Evolutionary conservation across 768 basidiomycete species (phyloP), one percentile per base, ranked within the genome.

Genomic region (Gelatoporia subvermispora): DNA sequence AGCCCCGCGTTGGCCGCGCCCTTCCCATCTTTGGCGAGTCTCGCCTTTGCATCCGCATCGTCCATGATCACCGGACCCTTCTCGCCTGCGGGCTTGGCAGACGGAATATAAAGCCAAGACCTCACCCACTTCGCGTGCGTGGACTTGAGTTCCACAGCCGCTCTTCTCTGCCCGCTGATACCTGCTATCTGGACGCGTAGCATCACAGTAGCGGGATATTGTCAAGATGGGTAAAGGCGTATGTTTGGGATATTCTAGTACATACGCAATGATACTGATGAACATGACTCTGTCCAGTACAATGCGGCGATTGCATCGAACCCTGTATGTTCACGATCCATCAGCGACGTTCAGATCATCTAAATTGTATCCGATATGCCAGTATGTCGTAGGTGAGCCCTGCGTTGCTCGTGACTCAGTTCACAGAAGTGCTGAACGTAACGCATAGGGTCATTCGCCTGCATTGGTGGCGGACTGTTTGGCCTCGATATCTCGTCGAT

Each of bases 401-500:
- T 4, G 15, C 39, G n/a, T 20, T 8, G 23, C 40, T 46, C n/a
- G 31, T 20, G 10, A 11, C 16, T 24, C 25, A 23, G 31, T 28
- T 22, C 13, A n/a, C 13, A 17, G 23, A n/a, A 31, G 5, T 31
- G 13, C 5, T 13, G 28, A 31, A 31, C 28, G 28, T 20, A 8
- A 20, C 24, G 16, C 22, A 3, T 45, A 54, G 53, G 86, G 24
- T 80, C 83, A 16, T 88, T 88, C 66, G 85, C 86, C 65, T 88
- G 86, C 63, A 87, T 88, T 53, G 85, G 86, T 34, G 85, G 85
- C 55, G 83, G 83, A 42, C 76, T 88, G 34, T 88, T 88, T 60
- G 86, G 86, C 63, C 63, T 88, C 70, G 86, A 88, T 72, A 86
- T 88, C 60, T 84, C 85, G 58, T 88, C 84, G 60, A 88, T 88